These are phyloP conservation scores for Rhizopogon roseolus DNA, from an alignment of 768 basidiomycete species.

Conservation along the genomic window DNA sequence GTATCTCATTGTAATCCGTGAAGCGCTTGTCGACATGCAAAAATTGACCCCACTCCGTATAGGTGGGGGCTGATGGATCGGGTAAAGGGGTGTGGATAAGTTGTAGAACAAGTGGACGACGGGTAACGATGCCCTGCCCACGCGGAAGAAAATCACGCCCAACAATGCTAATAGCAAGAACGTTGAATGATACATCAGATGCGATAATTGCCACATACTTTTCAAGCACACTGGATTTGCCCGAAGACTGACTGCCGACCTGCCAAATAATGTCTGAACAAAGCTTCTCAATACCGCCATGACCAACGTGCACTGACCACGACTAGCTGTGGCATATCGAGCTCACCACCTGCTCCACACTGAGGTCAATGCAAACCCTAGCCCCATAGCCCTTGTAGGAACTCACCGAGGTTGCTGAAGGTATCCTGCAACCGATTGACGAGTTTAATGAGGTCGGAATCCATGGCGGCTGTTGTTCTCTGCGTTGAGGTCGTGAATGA, in stretches of 20 bases:
- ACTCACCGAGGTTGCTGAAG: slow-evolving; percentile 80
- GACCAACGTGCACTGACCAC: slow-evolving; percentile 53
- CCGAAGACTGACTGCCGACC: slow-evolving; percentile 96
- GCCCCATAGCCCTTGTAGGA: slow-evolving; percentile 5
- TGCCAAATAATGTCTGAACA: slow-evolving; percentile 24
- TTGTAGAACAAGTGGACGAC: slow-evolving; percentile 92
- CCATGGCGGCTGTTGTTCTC: slow-evolving; percentile 50
- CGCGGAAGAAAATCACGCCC: slow-evolving; percentile 88
- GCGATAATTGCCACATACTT: slow-evolving; percentile 55
- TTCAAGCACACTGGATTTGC: slow-evolving; percentile 94
- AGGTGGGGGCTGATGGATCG: slow-evolving; percentile 34
- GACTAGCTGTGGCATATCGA: slow-evolving; percentile 89
- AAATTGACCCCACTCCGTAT: slow-evolving; percentile 94
- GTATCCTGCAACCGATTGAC: slow-evolving; percentile 96
- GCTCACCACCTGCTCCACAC: slow-evolving; percentile 62
- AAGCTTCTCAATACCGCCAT: background rate
- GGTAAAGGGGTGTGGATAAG: slow-evolving; percentile 86
- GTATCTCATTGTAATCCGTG: slow-evolving; percentile 92
- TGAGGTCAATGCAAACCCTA: slow-evolving; percentile 1
- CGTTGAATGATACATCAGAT: background rate
- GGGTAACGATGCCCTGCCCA: slow-evolving; percentile 92
- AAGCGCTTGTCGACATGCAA: slow-evolving; percentile 94
- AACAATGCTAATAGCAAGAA: slow-evolving; percentile 62
- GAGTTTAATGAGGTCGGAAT: slow-evolving; percentile 88
- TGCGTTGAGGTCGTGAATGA: background rate